Evolutionary conservation across 1,284 basidiomycete species (phyloP), one percentile per base, ranked within the genome.

Genomic region (Cryptococcus jaspeensis): DNA sequence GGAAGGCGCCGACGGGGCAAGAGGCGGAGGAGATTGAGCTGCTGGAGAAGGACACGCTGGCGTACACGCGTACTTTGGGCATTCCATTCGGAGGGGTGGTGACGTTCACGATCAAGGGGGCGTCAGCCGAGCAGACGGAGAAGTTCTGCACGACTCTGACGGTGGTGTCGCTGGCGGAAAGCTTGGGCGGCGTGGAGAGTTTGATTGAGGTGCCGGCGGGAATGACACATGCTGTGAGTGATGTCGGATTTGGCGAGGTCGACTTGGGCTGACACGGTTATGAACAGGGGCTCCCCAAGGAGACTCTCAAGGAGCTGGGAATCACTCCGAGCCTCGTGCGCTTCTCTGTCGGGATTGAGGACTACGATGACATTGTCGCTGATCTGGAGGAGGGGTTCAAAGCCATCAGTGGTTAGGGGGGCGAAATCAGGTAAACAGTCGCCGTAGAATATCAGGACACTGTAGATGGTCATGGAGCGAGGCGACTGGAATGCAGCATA

Each of bases 101-200:
- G 56, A 76, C 76, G 35, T 81, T 83, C 71, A 72, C 73, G 22
- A 85, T 93, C 50, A 80, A 80, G 6, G 84, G 83, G 0, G 84
- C 83, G 0, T 75, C 77, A 5, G 70, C 56, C 22, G 61, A 64
- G 36, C 25, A 60, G 44, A 63, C 63, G 3, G 67, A 67, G 57
- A 80, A 74, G 62, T 92, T 97, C 80, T 78, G 96, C 53, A 84
- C 83, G 0, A 75, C 83, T 2, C 81, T 87, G 36, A 77, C 84
- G 42, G 73, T 95, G 45, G 94, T 96, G 72, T 85, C 87, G 13
- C 82, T 98, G 16, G 94, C 94, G 2, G 93, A 96, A 81, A 87
- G 85, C 47, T 79, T 97, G 5, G 94, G 94, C 2, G 94, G 93
- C 0, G 90, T 96, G 15, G 94, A 98, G 82, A 88, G 85, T 73